Percentiles rank a stretch among this genome's conserved stretches.
Conservation (phyloP, 1,284 basidiomycete species). For the Apiotrichum sp. region DNA sequence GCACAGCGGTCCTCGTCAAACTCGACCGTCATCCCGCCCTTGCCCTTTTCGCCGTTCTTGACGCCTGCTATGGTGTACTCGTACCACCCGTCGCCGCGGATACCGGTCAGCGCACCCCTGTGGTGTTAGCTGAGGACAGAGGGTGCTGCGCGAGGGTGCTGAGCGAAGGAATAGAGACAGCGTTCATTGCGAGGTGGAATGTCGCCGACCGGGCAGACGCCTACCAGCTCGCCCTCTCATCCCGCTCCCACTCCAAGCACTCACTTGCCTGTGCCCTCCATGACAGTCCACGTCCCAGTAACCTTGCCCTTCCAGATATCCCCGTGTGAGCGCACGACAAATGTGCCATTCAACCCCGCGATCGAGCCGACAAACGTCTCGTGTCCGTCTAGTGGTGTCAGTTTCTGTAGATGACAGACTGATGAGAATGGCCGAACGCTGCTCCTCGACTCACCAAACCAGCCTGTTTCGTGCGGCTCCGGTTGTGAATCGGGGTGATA, state of each 20-base stretch:
- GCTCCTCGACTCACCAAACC: not conserved
- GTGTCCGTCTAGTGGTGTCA: not conserved
- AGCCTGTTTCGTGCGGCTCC: not conserved
- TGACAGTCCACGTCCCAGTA: not conserved
- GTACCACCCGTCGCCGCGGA: not conserved
- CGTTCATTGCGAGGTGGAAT: no score
- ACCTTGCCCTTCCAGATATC: not conserved
- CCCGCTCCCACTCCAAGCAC: not conserved
- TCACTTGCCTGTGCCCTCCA: not conserved
- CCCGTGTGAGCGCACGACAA: not conserved
- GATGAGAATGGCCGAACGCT: not conserved
- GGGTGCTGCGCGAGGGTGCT: no score
- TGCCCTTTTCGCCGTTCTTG: not conserved
- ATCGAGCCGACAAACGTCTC: not conserved
- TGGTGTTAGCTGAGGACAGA: no score
- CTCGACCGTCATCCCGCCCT: not conserved
- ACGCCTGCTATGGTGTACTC: not conserved
- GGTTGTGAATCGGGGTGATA: not conserved
- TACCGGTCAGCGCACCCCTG: not conserved
- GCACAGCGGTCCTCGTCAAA: slow-evolving; percentile 1
- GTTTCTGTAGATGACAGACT: no score
- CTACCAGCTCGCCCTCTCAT: no score
- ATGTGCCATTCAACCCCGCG: not conserved
- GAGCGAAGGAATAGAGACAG: no score
- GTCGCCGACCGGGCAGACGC: no score